phyloP scores from a whole-genome alignment of 768 basidiomycete species.

The Hysterangium stoloniferum region DNA sequence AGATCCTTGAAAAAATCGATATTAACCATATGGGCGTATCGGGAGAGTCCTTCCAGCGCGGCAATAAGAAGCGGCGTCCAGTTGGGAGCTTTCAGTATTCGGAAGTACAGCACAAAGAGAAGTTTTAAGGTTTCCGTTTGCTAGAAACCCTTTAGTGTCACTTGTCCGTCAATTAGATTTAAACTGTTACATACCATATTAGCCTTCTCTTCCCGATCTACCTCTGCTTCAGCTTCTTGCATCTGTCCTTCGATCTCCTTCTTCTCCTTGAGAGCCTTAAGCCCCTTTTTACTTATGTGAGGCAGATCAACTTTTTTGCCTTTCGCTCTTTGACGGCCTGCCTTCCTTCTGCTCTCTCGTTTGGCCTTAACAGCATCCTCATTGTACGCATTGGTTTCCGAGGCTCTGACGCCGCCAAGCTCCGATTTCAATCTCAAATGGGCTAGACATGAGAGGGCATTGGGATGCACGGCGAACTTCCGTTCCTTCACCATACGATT shows the following conservation, averaged over 20 bases:
- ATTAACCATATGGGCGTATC: slow-evolving; percentile 94
- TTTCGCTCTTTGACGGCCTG: slow-evolving; percentile 35
- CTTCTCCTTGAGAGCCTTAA: slow-evolving; percentile 77
- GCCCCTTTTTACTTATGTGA: slow-evolving; percentile 89
- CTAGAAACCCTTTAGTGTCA: slow-evolving; percentile 31
- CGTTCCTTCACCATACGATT: slow-evolving; percentile 96
- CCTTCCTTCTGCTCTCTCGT: slow-evolving; percentile 37
- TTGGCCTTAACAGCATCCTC: slow-evolving; percentile 29
- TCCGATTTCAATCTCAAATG: slow-evolving; percentile 84
- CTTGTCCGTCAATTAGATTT: neutral
- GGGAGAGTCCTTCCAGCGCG: slow-evolving; percentile 86
- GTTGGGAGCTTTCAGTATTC: slow-evolving; percentile 79
- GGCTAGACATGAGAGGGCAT: slow-evolving; percentile 77
- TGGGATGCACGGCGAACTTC: slow-evolving; percentile 82
- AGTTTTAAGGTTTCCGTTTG: slow-evolving; percentile 98
- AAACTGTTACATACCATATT: slow-evolving; percentile 49
- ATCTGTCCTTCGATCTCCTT: slow-evolving; percentile 89
- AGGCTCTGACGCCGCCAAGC: slow-evolving; percentile 65
- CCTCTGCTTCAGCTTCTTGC: slow-evolving; percentile 88
- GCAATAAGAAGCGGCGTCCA: slow-evolving; percentile 76
- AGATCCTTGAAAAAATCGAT: slow-evolving; percentile 98
- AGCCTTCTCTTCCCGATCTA: slow-evolving; percentile 86
- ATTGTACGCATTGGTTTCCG: slow-evolving; percentile 58
- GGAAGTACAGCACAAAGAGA: slow-evolving; percentile 94
- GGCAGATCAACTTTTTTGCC: slow-evolving; percentile 53